These are phyloP conservation scores for Lasiosphaeria hispida DNA, from an alignment of 495 filamentous ascomycete species.

Conservation along the genomic window DNA sequence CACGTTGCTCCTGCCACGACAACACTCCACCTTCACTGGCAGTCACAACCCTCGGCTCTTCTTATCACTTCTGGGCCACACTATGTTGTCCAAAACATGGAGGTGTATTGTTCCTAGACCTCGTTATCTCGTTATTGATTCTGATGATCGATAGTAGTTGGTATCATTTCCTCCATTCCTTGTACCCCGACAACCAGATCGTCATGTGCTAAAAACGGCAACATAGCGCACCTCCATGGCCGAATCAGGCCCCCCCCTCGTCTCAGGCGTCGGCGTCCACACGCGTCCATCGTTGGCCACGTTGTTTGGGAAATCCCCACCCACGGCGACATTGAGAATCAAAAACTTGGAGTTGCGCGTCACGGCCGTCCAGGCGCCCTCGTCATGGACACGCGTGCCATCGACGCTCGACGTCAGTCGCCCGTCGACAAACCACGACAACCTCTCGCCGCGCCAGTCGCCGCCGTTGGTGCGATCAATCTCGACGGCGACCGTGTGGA, in stretches of 20 bases:
- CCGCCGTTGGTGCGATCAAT: conserved; percentile 35
- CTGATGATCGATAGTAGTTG: too few relatives aligned
- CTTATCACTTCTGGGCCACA: too few relatives aligned
- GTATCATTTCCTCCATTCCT: too few relatives aligned
- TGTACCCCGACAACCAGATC: not conserved
- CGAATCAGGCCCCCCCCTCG: conserved; percentile 9
- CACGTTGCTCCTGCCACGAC: too few relatives aligned
- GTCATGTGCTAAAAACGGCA: conserved; percentile 17
- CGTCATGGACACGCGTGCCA: conserved; percentile 32
- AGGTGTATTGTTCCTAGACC: too few relatives aligned
- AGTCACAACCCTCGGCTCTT: too few relatives aligned
- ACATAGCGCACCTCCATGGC: conserved; percentile 22
- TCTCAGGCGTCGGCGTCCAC: conserved; percentile 13
- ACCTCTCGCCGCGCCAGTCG: conserved; percentile 39
- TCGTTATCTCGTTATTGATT: too few relatives aligned
- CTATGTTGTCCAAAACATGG: too few relatives aligned
- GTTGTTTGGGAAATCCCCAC: conserved; percentile 33
- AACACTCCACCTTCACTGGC: too few relatives aligned
- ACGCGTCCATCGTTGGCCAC: conserved; percentile 5
- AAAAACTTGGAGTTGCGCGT: conserved; percentile 35
- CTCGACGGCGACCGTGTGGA: conserved; percentile 40
- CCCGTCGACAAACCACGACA: conserved; percentile 45
- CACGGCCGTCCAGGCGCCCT: conserved; percentile 38
- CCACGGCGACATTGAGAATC: conserved; percentile 48
- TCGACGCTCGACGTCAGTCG: conserved; percentile 28